A percentile compares a stretch with the other conserved stretches of the same genome.
phyloP scores from a whole-genome alignment of 441 rosid species.

The Croton laevigatus region DNA sequence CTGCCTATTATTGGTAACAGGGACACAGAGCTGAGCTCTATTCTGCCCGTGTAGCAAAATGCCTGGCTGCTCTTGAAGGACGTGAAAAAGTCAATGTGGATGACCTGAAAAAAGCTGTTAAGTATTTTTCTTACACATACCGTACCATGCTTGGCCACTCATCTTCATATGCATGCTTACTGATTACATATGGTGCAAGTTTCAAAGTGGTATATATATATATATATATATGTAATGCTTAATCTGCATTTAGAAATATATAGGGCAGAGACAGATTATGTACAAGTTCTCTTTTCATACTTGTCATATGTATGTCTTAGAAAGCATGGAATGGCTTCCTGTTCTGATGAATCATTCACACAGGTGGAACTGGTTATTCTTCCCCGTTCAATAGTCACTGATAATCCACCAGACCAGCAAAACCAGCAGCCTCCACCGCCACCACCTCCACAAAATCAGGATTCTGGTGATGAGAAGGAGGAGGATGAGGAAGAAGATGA shows the following conservation, averaged over 20 bases:
- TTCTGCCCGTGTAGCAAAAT: constrained; percentile 96
- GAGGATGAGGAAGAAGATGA: constrained; percentile 76
- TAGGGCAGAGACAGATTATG: neutral
- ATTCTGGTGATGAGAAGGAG: constrained; percentile 73
- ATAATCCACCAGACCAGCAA: constrained; percentile 89
- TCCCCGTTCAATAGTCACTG: constrained; percentile 79
- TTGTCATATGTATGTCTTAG: neutral
- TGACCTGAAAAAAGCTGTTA: constrained; percentile 95
- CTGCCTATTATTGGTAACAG: constrained; percentile 39
- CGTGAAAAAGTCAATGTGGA: constrained; percentile 91
- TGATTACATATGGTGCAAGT: neutral
- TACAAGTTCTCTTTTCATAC: no score
- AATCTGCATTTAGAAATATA: neutral
- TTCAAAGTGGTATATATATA: neutral
- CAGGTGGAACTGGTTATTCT: constrained; percentile 99
- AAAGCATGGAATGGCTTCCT: constrained; percentile 6
- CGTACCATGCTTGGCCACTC: neutral
- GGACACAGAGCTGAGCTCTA: constrained; percentile 97
- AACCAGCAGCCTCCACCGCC: constrained; percentile 94
- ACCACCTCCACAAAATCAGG: constrained; percentile 89
- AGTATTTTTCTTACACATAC: constrained; percentile 38
- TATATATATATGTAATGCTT: neutral
- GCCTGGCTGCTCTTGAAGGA: constrained; percentile 96
- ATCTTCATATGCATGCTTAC: neutral
- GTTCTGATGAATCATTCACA: constrained; percentile 25